These are phyloP conservation scores for Monilinia vaccinii-corymbosi DNA, from an alignment of 2,329 filamentous ascomycete species.

Conservation along the genomic window DNA sequence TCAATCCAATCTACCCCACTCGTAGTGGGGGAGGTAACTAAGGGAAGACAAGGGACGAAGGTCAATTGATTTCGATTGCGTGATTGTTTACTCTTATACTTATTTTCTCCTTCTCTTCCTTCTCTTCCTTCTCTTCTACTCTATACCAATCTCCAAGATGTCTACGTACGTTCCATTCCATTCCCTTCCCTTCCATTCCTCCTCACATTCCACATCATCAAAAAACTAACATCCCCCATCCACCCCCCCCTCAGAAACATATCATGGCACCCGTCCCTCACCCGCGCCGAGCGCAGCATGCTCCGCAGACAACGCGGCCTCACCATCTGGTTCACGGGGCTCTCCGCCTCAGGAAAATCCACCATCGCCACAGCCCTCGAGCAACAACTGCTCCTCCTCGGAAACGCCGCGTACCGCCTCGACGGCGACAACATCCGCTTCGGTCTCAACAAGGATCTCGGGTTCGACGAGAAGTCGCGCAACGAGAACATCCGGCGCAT, in stretches of 20 bases:
- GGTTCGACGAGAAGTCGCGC: constrained; percentile 85
- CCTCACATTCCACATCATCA: too few relatives aligned
- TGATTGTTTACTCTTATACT: background rate
- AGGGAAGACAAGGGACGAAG: background rate
- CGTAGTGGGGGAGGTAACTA: background rate
- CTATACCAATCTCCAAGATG: background rate
- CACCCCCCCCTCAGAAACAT: constrained; percentile 60
- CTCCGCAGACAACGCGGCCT: constrained; percentile 78
- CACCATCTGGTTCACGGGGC: constrained; percentile 96
- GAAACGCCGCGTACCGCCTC: constrained; percentile 77
- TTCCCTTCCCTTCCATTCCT: background rate
- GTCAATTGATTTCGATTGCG: background rate
- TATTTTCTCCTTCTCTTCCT: background rate
- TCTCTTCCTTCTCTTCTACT: background rate
- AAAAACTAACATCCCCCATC: background rate
- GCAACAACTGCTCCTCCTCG: constrained; percentile 86
- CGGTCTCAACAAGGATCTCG: constrained; percentile 94
- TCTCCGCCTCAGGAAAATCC: constrained; percentile 93
- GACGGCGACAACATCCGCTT: constrained; percentile 99
- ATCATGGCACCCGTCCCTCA: constrained; percentile 76
- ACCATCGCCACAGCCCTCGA: constrained; percentile 95
- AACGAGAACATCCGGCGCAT: constrained; percentile 98
- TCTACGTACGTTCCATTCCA: constrained; percentile 4
- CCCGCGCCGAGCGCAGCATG: constrained; percentile 64
- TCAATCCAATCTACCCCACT: background rate